These are phyloP conservation scores for Calonectria pauciramosa DNA, from an alignment of 2,329 filamentous ascomycete species.

Conservation along the genomic window DNA sequence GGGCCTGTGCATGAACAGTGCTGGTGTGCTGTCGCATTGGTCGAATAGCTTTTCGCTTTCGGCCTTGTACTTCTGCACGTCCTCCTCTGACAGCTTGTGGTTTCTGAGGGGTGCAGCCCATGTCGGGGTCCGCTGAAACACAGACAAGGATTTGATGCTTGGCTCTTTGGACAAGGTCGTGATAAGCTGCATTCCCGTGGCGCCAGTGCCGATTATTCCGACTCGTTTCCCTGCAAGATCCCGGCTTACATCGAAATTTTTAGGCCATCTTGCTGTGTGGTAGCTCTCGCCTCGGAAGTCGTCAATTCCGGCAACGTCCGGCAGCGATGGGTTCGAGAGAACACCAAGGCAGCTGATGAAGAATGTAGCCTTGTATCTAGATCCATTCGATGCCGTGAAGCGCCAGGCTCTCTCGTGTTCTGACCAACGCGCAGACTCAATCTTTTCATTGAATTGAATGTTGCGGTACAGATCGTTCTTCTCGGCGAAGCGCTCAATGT, in stretches of 20 bases:
- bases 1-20: slow-evolving; percentile 31
- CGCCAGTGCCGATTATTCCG: slow-evolving; percentile 34
- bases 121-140: slow-evolving; percentile 48
- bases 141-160: slow-evolving; percentile 49
- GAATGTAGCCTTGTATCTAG: slow-evolving; percentile 8
- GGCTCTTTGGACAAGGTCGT: slow-evolving; percentile 37
- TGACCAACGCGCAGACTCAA: neutral
- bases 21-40: slow-evolving; percentile 21
- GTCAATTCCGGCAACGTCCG: slow-evolving; percentile 28
- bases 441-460: slow-evolving; percentile 10
- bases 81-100: slow-evolving; percentile 22
- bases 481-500: slow-evolving; percentile 5
- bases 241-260: neutral
- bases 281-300: slow-evolving; percentile 27
- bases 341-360: slow-evolving; percentile 34
- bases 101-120: slow-evolving; percentile 43
- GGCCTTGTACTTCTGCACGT: slow-evolving; percentile 28
- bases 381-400: neutral
- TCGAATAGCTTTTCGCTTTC: slow-evolving; percentile 34
- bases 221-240: slow-evolving; percentile 30
- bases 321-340: slow-evolving; percentile 31
- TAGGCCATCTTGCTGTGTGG: slow-evolving; percentile 36
- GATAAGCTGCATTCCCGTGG: slow-evolving; percentile 36
- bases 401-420: neutral
- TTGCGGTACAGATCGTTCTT: neutral